Evolutionary conservation across 306 rosid species (phyloP), one percentile per base, ranked within the genome.

Genomic region (Lablab purpureus): DNA sequence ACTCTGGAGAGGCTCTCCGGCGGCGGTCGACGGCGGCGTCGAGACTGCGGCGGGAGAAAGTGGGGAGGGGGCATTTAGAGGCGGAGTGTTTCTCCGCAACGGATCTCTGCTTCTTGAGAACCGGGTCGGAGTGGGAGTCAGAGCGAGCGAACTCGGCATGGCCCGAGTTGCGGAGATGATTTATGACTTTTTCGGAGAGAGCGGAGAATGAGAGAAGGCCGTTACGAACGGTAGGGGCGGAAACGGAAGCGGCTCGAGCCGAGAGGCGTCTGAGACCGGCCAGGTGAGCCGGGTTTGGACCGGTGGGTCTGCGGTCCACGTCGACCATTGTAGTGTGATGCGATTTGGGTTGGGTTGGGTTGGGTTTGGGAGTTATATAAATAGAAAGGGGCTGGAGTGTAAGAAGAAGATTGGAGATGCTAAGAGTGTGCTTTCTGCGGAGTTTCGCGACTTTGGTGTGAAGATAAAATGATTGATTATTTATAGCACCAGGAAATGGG

Each of bases 231-330:
- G 98, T 89, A 21, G 87, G 85, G 22, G 87, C 0, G 11, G 95
- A 82, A 4, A 80, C 84, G 0, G 98, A 87, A 2, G 96, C 97
- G 7, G 99, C 99, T 4, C 99, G 86, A 13, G 95, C 97, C 0
- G 97, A 94, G 69, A 94, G 97, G 0, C 99, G 90, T 6, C 93
- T 91, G 11, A 94, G 95, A 12, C 97, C 99, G 72, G 99, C 97
- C 2, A 89, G 54, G 80, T 94, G 97, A 34, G 97, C 97, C 88
- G 95, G 97, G 75, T 89, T 92, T 0, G 93, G 87, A 54, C 97
- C 97, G 86, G 93, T 56, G 86, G 90, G 87, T 63, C 99, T 85
- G 76, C 95, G 92, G 89, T 89, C 99, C 10, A 94, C 97, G 84
- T 94, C 99, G 36, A 94, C 99, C 99, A 94, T 94, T 70, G 67